Conservation (phyloP, 2,329 filamentous ascomycete species). For the Hymenotorrendiella dingleyae region DNA sequence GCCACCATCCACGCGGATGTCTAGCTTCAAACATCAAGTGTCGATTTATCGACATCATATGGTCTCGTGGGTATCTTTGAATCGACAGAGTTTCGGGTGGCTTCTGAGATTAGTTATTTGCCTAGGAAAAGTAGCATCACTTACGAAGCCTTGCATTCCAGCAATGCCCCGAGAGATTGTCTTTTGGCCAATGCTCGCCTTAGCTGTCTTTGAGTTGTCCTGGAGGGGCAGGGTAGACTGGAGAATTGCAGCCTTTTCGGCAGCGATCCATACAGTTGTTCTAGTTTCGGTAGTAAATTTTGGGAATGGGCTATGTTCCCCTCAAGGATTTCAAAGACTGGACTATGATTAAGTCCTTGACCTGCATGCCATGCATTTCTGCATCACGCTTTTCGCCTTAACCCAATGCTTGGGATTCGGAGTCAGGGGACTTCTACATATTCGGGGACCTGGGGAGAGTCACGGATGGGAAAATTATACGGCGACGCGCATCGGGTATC, state of each 20-base stretch:
- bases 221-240: slow-evolving; percentile 34
- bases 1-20: slow-evolving; percentile 31
- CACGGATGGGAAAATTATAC: neutral
- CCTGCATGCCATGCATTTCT: too few relatives aligned
- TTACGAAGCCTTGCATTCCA: slow-evolving; percentile 67
- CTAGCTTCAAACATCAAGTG: slow-evolving; percentile 25
- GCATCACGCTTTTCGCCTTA: too few relatives aligned
- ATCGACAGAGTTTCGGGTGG: slow-evolving; percentile 32
- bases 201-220: slow-evolving; percentile 62
- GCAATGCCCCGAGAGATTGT: slow-evolving; percentile 58
- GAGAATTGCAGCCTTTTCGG: slow-evolving; percentile 35
- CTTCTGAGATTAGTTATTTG: slow-evolving; percentile 56
- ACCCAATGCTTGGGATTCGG: too few relatives aligned
- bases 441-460: neutral
- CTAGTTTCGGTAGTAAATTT: slow-evolving; percentile 36
- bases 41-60: slow-evolving; percentile 32
- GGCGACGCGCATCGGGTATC: neutral
- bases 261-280: slow-evolving; percentile 41
- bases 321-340: slow-evolving; percentile 3
- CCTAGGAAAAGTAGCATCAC: slow-evolving; percentile 58
- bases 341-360: too few relatives aligned
- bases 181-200: slow-evolving; percentile 58
- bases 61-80: slow-evolving; percentile 27
- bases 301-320: slow-evolving; percentile 19
- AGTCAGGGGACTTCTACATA: too few relatives aligned